phyloP scores from a whole-genome alignment of 345 rosid genomes.

The Boechera divaricarpa region DNA sequence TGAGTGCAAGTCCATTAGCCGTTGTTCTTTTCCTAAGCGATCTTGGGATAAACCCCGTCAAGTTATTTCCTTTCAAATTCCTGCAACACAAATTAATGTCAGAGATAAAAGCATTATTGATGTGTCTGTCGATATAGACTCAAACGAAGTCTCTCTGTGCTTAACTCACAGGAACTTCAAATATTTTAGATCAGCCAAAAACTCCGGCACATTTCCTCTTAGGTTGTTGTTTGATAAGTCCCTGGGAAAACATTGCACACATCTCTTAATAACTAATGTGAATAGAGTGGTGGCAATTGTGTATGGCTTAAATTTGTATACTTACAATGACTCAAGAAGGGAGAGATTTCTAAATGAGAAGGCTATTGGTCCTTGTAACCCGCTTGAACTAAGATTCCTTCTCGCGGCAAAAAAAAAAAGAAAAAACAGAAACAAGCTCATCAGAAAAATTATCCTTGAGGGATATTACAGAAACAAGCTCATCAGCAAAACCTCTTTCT shows the following conservation, averaged over 20 bases:
- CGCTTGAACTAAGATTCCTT: slow-evolving; percentile 63
- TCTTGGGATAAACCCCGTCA: slow-evolving; percentile 57
- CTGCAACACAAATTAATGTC: slow-evolving; percentile 40
- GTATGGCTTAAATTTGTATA: neutral
- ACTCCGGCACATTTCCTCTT: slow-evolving; percentile 53
- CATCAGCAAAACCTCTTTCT: neutral
- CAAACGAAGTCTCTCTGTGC: neutral
- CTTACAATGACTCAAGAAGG: slow-evolving; percentile 55
- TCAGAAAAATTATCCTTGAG: neutral
- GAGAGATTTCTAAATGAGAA: slow-evolving; percentile 47
- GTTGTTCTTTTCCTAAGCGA: slow-evolving; percentile 50
- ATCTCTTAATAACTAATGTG: slow-evolving; percentile 7
- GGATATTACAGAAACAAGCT: slow-evolving; percentile 10
- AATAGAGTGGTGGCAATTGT: neutral
- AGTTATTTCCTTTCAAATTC: slow-evolving; percentile 56
- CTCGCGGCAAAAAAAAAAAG: slow-evolving; percentile 8
- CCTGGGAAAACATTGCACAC: slow-evolving; percentile 33
- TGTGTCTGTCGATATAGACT: neutral
- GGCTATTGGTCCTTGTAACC: slow-evolving; percentile 53
- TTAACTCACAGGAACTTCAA: slow-evolving; percentile 52
- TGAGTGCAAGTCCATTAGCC: slow-evolving; percentile 46
- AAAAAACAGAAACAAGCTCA: slow-evolving; percentile 17
- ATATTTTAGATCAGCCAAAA: slow-evolving; percentile 47
- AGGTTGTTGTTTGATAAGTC: slow-evolving; percentile 65
- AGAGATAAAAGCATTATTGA: slow-evolving; percentile 12